Evolutionary conservation across 306 rosid genomes (phyloP).

Genomic region (Elaeagnus macrophylla): DNA sequence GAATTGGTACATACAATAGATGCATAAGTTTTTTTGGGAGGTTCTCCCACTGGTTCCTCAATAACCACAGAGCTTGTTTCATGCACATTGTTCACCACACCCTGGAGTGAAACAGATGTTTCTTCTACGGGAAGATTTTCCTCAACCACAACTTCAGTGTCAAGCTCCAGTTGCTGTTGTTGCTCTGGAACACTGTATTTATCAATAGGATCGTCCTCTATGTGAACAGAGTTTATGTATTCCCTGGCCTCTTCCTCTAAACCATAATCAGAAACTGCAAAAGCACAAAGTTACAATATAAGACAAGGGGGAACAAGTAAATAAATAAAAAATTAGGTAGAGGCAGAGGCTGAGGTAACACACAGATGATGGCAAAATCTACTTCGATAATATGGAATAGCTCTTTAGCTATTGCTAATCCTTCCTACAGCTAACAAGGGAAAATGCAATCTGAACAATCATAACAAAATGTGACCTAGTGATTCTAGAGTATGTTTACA

Average conservation of each 20-base stretch:
- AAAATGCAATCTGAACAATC: too few relatives aligned
- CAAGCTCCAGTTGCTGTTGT: constrained; percentile 52
- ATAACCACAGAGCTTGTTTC: constrained; percentile 39
- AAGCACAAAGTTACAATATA: constrained; percentile 21
- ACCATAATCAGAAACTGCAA: constrained; percentile 56
- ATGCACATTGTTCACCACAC: constrained; percentile 27
- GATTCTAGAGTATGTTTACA: too few relatives aligned
- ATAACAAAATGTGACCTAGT: too few relatives aligned
- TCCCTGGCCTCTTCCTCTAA: constrained; percentile 81
- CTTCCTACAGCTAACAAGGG: too few relatives aligned
- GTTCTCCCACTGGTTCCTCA: constrained; percentile 72
- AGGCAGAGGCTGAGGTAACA: too few relatives aligned
- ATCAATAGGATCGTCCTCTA: constrained; percentile 82
- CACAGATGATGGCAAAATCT: too few relatives aligned
- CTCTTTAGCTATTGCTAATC: too few relatives aligned
- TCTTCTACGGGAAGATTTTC: constrained; percentile 61
- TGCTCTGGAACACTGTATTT: constrained; percentile 86
- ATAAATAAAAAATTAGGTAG: not conserved
- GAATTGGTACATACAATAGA: constrained; percentile 58
- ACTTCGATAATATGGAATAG: too few relatives aligned
- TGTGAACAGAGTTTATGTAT: constrained; percentile 53
- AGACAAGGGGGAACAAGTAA: constrained; percentile 1
- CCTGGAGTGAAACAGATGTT: constrained; percentile 35
- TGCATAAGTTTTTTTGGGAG: constrained; percentile 75
- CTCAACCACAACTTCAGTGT: constrained; percentile 66